These are phyloP conservation scores for Sugiyamaella marilandica DNA, from an alignment of 805 yeast species.

Conservation along the genomic window DNA sequence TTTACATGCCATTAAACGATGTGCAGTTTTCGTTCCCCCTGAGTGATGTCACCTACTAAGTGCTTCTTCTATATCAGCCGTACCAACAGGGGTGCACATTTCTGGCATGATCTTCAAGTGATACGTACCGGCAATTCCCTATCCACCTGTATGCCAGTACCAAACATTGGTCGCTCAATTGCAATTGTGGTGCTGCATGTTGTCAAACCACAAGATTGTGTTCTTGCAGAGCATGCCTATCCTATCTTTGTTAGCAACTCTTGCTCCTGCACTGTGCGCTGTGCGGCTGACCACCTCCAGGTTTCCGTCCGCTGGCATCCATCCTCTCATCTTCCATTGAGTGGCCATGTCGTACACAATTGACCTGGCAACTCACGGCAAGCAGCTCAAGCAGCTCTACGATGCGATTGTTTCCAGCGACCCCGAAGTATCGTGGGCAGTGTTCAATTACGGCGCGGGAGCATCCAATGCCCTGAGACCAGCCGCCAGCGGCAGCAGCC, in stretches of 20 bases:
- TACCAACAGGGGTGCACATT: too few relatives aligned
- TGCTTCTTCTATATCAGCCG: too few relatives aligned
- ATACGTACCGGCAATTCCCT: too few relatives aligned
- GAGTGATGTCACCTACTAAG: not conserved
- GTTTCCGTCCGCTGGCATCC: too few relatives aligned
- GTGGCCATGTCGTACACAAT: conserved; percentile 37
- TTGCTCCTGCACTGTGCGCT: too few relatives aligned
- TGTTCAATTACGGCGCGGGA: conserved; percentile 68
- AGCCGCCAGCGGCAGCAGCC: conserved; percentile 30
- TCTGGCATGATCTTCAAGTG: too few relatives aligned
- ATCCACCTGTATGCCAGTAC: not conserved
- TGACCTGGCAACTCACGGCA: conserved; percentile 62
- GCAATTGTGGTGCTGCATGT: too few relatives aligned
- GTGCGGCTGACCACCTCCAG: too few relatives aligned
- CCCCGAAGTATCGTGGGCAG: conserved; percentile 63
- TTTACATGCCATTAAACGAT: not conserved
- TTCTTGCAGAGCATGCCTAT: too few relatives aligned
- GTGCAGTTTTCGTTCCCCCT: not conserved
- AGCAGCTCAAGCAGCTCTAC: conserved; percentile 69
- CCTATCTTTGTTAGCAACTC: too few relatives aligned
- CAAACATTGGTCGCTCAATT: not conserved
- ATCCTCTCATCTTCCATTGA: not conserved
- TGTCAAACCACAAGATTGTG: too few relatives aligned
- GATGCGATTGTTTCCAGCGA: conserved; percentile 77
- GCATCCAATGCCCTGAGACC: conserved; percentile 42